Evolutionary conservation across 208 protist genomes (phyloP).

Genomic region (Trypanosoma boissoni): DNA sequence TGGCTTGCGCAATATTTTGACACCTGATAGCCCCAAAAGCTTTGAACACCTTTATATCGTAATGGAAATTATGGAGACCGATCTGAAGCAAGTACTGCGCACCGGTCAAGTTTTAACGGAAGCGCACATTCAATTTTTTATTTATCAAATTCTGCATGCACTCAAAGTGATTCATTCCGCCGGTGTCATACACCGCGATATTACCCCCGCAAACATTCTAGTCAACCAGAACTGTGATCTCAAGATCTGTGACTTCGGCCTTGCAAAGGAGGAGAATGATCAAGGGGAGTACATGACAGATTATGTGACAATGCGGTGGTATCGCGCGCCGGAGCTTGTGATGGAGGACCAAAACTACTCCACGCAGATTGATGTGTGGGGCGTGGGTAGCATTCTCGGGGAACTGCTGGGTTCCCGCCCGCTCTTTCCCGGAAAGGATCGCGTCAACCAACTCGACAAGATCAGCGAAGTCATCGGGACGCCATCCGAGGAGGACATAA

Average conservation of each 20-base stretch:
- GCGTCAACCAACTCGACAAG: constrained; percentile 89
- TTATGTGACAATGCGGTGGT: constrained; percentile 95
- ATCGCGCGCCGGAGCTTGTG: constrained; percentile 92
- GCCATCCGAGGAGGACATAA: constrained; percentile 83
- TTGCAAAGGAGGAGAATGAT: constrained; percentile 86
- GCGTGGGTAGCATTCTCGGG: constrained; percentile 86
- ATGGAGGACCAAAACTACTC: constrained; percentile 92
- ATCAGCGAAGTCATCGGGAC: constrained; percentile 93
- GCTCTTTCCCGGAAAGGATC: constrained; percentile 88
- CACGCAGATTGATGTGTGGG: constrained; percentile 90
- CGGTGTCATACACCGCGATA: constrained; percentile 95
- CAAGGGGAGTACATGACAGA: constrained; percentile 92
- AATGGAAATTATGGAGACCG: constrained; percentile 96
- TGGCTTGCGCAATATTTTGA: constrained; percentile 85
- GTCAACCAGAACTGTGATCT: constrained; percentile 97
- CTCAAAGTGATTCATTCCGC: constrained; percentile 94
- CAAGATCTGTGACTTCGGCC: constrained; percentile 96
- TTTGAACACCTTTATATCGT: constrained; percentile 94
- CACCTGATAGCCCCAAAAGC: constrained; percentile 48
- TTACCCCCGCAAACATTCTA: constrained; percentile 95
- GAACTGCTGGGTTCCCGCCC: constrained; percentile 85
- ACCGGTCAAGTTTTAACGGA: constrained; percentile 90
- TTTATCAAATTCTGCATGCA: constrained; percentile 94
- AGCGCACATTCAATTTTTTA: constrained; percentile 94
- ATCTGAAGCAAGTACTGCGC: constrained; percentile 94